Evolutionary conservation across 192 early-diverging fungal species (phyloP).

Genomic region (Rhizophagus clarus): DNA sequence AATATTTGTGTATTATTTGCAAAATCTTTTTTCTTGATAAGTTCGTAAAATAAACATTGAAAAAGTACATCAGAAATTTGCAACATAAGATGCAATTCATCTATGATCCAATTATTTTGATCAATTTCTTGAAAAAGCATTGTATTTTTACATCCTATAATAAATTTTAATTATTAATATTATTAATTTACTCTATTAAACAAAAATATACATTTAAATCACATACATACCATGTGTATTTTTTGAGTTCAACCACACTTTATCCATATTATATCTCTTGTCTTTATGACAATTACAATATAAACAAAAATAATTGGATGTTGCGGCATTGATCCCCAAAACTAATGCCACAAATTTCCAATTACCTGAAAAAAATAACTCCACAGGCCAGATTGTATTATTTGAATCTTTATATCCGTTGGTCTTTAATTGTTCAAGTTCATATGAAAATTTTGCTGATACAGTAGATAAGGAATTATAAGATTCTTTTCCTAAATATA

Average conservation of each 20-base stretch:
- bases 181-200: too few species aligned
- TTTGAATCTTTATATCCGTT: too few species aligned
- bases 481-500: too few species aligned
- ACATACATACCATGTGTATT: background rate
- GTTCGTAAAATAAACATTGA: background rate
- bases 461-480: too few species aligned
- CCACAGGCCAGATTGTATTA: too few species aligned
- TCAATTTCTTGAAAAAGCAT: background rate
- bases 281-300: slow-evolving; percentile 6
- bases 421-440: too few species aligned
- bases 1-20: background rate
- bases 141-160: background rate
- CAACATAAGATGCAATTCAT: slow-evolving; percentile 6
- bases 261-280: background rate
- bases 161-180: slow-evolving; percentile 5
- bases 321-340: too few species aligned
- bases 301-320: too few species aligned
- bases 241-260: background rate
- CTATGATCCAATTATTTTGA: background rate
- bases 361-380: too few species aligned
- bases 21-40: background rate
- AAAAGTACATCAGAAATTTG: slow-evolving; percentile 18
- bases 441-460: too few species aligned
- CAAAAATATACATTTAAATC: too few species aligned
- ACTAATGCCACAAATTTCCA: too few species aligned